Percentiles rank a stretch among this genome's conserved stretches.
Evolutionary conservation across 2,329 filamentous ascomycete genomes (phyloP).

Genomic region (Daldinia eschscholtzii): DNA sequence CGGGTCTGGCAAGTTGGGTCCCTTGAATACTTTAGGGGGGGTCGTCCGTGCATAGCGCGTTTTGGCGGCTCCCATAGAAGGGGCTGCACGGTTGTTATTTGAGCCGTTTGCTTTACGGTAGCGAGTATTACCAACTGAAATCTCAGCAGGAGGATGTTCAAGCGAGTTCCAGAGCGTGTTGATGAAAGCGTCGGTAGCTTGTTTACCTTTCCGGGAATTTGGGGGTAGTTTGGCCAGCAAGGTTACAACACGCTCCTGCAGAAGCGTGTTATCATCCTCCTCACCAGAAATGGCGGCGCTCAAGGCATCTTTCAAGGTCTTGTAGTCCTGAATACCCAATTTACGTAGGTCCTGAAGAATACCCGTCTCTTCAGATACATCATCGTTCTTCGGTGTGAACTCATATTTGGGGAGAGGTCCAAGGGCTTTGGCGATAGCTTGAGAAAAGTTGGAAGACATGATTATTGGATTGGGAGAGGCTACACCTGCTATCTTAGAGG

Average conservation of each 20-base stretch:
- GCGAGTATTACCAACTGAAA: constrained; percentile 15
- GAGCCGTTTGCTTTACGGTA: constrained; percentile 49
- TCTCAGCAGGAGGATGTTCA: constrained; percentile 41
- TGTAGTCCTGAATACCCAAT: constrained; percentile 37
- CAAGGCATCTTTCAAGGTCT: constrained; percentile 38
- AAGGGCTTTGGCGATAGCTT: constrained; percentile 37
- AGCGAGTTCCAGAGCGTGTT: constrained; percentile 40
- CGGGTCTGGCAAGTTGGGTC: constrained; percentile 50
- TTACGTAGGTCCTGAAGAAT: constrained; percentile 35
- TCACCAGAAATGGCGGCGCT: constrained; percentile 31
- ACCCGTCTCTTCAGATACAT: constrained; percentile 37
- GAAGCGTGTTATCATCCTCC: constrained; percentile 38
- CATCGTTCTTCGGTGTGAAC: constrained; percentile 41
- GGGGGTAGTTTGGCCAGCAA: constrained; percentile 41
- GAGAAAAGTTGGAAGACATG: constrained; percentile 33
- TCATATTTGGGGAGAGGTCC: constrained; percentile 41
- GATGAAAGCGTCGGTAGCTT: constrained; percentile 40
- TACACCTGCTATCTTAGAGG: not conserved
- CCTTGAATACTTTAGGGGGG: constrained; percentile 43
- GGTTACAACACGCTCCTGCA: constrained; percentile 43
- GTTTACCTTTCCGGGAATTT: constrained; percentile 35
- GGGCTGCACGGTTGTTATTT: constrained; percentile 49
- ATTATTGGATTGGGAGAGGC: not conserved
- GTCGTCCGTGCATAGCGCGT: constrained; percentile 52
- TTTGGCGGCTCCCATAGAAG: constrained; percentile 51